Conservation (phyloP, 805 yeast species). For the Saturnispora saitoi region DNA sequence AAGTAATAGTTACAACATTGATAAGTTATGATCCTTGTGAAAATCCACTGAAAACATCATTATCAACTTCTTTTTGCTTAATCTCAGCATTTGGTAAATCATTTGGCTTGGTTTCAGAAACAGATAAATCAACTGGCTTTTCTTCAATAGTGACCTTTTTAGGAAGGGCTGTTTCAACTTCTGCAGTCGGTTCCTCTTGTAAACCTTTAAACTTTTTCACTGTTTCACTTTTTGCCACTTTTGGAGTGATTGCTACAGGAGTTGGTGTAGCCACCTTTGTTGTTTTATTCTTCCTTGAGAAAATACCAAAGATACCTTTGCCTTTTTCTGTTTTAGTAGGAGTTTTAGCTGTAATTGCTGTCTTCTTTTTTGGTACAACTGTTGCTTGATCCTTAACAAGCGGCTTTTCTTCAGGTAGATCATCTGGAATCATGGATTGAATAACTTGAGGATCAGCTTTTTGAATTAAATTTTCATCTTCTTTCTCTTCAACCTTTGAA, state of each 20-base stretch:
- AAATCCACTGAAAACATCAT: conserved; percentile 34
- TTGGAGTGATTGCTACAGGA: neutral
- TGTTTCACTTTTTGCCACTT: conserved; percentile 3
- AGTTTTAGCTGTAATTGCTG: conserved; percentile 8
- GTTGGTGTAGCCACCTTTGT: neutral
- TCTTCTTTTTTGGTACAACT: neutral
- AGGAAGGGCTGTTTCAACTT: neutral
- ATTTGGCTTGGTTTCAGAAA: conserved; percentile 6
- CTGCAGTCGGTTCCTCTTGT: conserved; percentile 20
- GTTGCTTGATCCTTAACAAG: neutral
- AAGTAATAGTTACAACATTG: conserved; percentile 7
- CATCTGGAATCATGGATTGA: conserved; percentile 8
- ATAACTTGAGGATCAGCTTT: conserved; percentile 14
- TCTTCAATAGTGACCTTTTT: neutral
- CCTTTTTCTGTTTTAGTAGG: conserved; percentile 9
- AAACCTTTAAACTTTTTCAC: conserved; percentile 13
- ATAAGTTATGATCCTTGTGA: conserved; percentile 34
- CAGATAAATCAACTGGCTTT: conserved; percentile 5
- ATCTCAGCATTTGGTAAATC: neutral
- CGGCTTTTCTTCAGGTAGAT: neutral
- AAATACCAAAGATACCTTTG: conserved; percentile 10
- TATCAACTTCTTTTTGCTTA: conserved; percentile 11
- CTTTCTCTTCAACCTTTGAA: conserved; percentile 28
- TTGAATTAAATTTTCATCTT: conserved; percentile 20
- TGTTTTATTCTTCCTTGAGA: conserved; percentile 2